Conservation (phyloP, 441 rosid genomes). For the Theobroma grandiflorum region DNA sequence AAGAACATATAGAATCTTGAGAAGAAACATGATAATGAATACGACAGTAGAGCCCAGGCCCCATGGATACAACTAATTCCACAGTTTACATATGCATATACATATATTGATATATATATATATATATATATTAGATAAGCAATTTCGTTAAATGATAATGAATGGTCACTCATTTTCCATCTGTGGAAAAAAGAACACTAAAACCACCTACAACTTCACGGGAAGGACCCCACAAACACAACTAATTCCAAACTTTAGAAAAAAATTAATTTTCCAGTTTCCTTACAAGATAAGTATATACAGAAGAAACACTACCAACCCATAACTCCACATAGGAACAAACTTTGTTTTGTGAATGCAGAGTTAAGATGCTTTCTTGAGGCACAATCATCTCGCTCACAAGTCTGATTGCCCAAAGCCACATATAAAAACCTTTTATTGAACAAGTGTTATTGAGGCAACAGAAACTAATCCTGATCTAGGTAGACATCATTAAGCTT, state of each 20-base stretch:
- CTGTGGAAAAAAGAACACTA: background rate
- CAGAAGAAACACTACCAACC: background rate
- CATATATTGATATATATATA: too few relatives aligned
- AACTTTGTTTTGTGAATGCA: background rate
- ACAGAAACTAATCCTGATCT: background rate
- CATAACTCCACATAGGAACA: background rate
- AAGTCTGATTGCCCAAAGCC: background rate
- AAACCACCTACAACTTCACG: background rate
- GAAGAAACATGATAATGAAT: background rate
- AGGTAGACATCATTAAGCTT: background rate
- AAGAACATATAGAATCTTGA: background rate
- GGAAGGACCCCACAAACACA: background rate
- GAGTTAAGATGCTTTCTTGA: background rate
- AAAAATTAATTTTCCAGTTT: background rate
- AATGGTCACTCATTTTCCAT: conserved; percentile 2
- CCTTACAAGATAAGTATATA: background rate
- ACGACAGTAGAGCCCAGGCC: background rate
- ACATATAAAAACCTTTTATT: background rate
- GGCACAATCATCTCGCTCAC: background rate
- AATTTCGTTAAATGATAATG: background rate
- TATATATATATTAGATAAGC: background rate
- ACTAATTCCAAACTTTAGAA: background rate
- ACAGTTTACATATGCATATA: background rate
- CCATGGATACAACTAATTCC: background rate
- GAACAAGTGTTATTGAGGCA: background rate